Percentiles rank a stretch among this genome's conserved stretches.
Evolutionary conservation across 2,329 filamentous ascomycete species (phyloP).

Genomic region (Cadophora sp.): DNA sequence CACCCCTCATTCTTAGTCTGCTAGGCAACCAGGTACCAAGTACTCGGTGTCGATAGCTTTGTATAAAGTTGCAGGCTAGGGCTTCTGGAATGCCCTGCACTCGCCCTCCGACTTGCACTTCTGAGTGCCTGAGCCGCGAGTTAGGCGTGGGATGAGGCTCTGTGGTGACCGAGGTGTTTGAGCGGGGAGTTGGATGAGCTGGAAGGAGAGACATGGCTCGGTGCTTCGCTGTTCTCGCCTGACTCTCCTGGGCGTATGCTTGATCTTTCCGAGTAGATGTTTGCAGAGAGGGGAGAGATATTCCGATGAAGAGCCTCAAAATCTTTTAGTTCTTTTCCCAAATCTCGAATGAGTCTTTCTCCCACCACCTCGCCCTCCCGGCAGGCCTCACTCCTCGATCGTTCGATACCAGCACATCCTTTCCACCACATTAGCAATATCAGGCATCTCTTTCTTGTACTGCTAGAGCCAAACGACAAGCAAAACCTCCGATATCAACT

Average conservation of each 20-base stretch:
- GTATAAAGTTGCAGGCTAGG: not conserved
- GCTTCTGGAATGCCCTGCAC: not conserved
- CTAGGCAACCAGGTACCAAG: slow-evolving; percentile 4
- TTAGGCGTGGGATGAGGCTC: slow-evolving; percentile 6
- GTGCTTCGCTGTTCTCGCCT: not conserved
- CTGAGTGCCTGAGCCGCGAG: not conserved
- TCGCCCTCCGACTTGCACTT: not conserved
- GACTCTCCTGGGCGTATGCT: not conserved
- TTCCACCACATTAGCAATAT: not conserved
- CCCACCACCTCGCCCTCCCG: not conserved
- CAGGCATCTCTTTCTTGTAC: not conserved
- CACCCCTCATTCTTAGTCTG: not conserved
- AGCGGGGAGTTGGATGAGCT: not conserved
- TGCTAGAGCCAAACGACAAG: not conserved
- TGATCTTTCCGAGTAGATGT: not conserved
- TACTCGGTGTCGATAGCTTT: slow-evolving; percentile 14
- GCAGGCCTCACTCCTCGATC: not conserved
- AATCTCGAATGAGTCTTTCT: not conserved
- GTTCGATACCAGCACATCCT: not conserved
- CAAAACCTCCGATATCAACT: not conserved
- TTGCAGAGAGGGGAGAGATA: not conserved
- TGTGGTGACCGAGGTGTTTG: not conserved
- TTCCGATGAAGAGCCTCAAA: not conserved
- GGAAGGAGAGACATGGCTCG: not conserved
- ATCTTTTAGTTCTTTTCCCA: not conserved